phyloP scores from a whole-genome alignment of 768 basidiomycete species.

The Lactarius akahatsu region DNA sequence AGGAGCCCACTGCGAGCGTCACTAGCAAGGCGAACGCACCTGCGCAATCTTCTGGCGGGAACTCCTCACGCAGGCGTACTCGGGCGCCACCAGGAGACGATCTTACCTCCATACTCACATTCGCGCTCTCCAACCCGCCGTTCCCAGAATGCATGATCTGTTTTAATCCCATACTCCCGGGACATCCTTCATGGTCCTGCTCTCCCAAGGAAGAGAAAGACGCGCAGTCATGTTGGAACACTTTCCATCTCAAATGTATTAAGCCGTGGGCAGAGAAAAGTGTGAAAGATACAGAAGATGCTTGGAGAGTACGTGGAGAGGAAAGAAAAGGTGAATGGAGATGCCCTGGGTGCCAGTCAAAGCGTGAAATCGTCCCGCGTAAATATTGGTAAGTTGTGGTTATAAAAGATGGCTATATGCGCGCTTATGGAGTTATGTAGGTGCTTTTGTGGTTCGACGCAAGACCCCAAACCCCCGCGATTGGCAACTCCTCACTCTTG shows the following conservation, averaged over 20 bases:
- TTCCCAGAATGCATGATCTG: conserved; percentile 83
- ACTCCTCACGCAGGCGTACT: conserved; percentile 10
- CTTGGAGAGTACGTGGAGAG: conserved; percentile 71
- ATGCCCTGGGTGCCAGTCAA: conserved; percentile 91
- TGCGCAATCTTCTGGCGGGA: neutral
- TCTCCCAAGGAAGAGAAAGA: conserved; percentile 44
- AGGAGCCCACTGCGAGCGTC: conserved; percentile 1
- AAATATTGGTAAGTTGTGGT: conserved; percentile 59
- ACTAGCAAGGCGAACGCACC: neutral
- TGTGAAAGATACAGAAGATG: conserved; percentile 68
- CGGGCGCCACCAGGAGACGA: conserved; percentile 46
- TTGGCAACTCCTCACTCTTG: conserved; percentile 78
- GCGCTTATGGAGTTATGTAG: conserved; percentile 37
- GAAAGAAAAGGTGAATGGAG: conserved; percentile 77
- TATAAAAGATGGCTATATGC: neutral
- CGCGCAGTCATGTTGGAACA: conserved; percentile 79
- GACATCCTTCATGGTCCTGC: conserved; percentile 87
- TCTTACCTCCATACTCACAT: conserved; percentile 71
- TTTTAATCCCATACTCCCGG: conserved; percentile 74
- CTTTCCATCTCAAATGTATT: conserved; percentile 90
- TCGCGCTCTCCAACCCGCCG: conserved; percentile 63
- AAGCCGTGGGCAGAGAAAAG: conserved; percentile 84
- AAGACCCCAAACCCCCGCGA: conserved; percentile 70
- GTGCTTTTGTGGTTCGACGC: conserved; percentile 80
- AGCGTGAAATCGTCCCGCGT: conserved; percentile 62